Percentiles rank a stretch among this genome's conserved stretches.
Evolutionary conservation across 2,329 filamentous ascomycete species (phyloP).

Genomic region (Cryphonectria naterciae): DNA sequence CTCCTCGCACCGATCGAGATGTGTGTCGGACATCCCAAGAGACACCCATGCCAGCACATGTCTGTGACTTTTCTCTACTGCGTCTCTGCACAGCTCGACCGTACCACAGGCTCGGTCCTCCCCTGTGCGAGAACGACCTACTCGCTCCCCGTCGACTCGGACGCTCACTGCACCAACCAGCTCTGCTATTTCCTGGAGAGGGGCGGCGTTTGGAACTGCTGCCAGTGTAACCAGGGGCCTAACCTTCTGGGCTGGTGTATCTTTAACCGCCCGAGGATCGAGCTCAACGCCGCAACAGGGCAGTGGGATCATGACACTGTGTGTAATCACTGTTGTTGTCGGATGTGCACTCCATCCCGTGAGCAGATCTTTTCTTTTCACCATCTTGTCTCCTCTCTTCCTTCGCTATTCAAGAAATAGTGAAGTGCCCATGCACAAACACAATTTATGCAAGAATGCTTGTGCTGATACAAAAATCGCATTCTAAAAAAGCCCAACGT

Average conservation of each 20-base stretch:
- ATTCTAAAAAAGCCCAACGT: background rate
- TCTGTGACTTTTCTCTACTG: slow-evolving; percentile 61
- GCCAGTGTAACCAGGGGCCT: slow-evolving; percentile 54
- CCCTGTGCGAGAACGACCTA: slow-evolving; percentile 55
- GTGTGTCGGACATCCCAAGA: slow-evolving; percentile 59
- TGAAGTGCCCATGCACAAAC: background rate
- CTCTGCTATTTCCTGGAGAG: slow-evolving; percentile 56
- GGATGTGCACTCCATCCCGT: slow-evolving; percentile 51
- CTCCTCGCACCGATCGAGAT: slow-evolving; percentile 40
- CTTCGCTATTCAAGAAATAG: too few relatives aligned
- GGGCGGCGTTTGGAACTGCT: slow-evolving; percentile 58
- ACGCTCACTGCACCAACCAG: slow-evolving; percentile 51
- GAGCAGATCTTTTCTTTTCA: slow-evolving; percentile 34
- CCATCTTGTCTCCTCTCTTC: background rate
- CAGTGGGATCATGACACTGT: slow-evolving; percentile 44
- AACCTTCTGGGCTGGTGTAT: slow-evolving; percentile 60
- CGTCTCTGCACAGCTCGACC: slow-evolving; percentile 52
- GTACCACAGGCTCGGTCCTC: slow-evolving; percentile 53
- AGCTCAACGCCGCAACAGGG: slow-evolving; percentile 39
- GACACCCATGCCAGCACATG: slow-evolving; percentile 57
- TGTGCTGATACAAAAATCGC: background rate
- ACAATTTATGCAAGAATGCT: background rate
- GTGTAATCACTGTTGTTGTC: slow-evolving; percentile 60
- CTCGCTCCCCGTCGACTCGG: slow-evolving; percentile 49
- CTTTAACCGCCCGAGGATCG: slow-evolving; percentile 38